Percentiles rank a stretch among this genome's conserved stretches.
Conservation (phyloP, 2,329 filamentous ascomycete species). For the Penicillium sp. region DNA sequence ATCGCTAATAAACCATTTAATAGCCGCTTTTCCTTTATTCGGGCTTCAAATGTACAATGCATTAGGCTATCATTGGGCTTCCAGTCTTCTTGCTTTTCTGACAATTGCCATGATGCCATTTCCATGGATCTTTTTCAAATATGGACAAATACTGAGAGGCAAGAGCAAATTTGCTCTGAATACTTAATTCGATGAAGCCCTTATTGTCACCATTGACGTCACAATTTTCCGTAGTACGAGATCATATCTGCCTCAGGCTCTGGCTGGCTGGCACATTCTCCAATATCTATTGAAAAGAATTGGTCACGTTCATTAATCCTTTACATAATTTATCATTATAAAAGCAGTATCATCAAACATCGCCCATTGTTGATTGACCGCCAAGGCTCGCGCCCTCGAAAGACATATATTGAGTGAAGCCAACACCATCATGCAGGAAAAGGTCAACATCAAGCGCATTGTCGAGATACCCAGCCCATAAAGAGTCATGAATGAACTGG, state of each 20-base stretch:
- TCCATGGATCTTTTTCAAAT: slow-evolving; percentile 9
- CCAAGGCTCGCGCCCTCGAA: slow-evolving; percentile 1
- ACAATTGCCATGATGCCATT: slow-evolving; percentile 10
- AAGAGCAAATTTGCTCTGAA: not conserved
- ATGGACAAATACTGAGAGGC: not conserved
- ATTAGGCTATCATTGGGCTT: slow-evolving; percentile 9
- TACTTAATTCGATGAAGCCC: not conserved
- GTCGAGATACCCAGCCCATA: slow-evolving; percentile 18
- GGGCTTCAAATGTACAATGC: not conserved
- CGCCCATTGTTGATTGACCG: not conserved
- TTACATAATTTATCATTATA: not conserved
- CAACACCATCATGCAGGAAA: slow-evolving; percentile 5
- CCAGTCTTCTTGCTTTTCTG: slow-evolving; percentile 6
- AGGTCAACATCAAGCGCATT: slow-evolving; percentile 18
- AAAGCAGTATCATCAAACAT: not conserved
- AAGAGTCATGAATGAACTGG: slow-evolving; percentile 16
- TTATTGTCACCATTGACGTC: too few relatives aligned
- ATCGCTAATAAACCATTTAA: not conserved
- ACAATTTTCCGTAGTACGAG: too few relatives aligned
- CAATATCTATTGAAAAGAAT: too few relatives aligned
- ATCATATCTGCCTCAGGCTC: too few relatives aligned
- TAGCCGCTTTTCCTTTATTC: not conserved
- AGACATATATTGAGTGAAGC: slow-evolving; percentile 2
- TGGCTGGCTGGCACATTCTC: too few relatives aligned
- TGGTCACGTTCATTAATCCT: too few relatives aligned